Percentiles rank a stretch among this genome's conserved stretches.
Evolutionary conservation across 495 filamentous ascomycete genomes (phyloP).

Genomic region (Penicillium ochrochloron): DNA sequence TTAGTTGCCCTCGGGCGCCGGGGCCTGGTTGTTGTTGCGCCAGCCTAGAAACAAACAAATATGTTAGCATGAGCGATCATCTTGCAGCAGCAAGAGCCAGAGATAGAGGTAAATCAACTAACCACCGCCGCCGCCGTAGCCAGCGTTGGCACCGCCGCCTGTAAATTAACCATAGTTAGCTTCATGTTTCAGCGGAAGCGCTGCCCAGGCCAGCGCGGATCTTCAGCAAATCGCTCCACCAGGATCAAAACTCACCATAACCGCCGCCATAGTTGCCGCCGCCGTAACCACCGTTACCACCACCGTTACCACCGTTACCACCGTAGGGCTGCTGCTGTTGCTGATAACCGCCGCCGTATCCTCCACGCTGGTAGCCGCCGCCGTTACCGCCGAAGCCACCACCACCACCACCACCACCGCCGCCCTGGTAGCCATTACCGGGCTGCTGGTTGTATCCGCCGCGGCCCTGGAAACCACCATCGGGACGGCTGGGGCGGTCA

Average conservation of each 20-base stretch:
- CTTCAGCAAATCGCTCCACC: background rate
- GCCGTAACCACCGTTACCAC: constrained; percentile 32
- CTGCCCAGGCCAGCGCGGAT: background rate
- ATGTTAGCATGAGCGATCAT: background rate
- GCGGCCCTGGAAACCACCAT: constrained; percentile 51
- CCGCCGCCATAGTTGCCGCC: constrained; percentile 30
- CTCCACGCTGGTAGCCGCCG: constrained; percentile 39
- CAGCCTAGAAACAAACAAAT: constrained; percentile 29
- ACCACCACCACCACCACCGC: background rate
- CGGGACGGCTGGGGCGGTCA: constrained; percentile 59
- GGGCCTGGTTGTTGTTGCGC: constrained; percentile 37
- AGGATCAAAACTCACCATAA: constrained; percentile 27
- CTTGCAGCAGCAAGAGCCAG: background rate
- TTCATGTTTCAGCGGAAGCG: background rate
- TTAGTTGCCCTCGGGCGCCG: constrained; percentile 33
- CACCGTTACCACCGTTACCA: constrained; percentile 33
- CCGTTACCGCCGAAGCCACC: constrained; percentile 36
- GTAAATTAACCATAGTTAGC: background rate
- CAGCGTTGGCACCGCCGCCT: constrained; percentile 39
- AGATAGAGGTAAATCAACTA: constrained; percentile 17
- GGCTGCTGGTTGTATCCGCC: constrained; percentile 49
- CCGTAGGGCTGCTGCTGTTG: constrained; percentile 21
- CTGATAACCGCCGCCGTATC: constrained; percentile 33
- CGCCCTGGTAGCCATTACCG: constrained; percentile 39
- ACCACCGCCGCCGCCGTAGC: constrained; percentile 45